Conservation (phyloP, 805 yeast species). For the Wickerhamiella hasegawae region DNA sequence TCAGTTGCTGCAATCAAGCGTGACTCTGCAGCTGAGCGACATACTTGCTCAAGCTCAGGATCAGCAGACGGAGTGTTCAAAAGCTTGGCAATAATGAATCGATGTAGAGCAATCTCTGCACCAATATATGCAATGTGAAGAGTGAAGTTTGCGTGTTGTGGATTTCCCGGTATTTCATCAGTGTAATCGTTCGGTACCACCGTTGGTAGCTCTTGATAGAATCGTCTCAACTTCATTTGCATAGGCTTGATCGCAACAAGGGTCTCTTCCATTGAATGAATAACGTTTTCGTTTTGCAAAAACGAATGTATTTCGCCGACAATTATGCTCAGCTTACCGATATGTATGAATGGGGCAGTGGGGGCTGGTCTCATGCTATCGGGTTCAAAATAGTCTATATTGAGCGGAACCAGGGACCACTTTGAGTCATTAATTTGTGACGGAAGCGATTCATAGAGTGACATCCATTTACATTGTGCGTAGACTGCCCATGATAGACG, state of each 20-base stretch:
- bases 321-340: conserved; percentile 20
- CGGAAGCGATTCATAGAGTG: conserved; percentile 69
- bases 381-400: conserved; percentile 19
- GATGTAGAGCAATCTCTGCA: conserved; percentile 72
- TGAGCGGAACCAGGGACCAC: conserved; percentile 46
- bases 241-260: conserved; percentile 51
- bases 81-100: conserved; percentile 26
- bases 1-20: conserved; percentile 70
- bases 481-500: conserved; percentile 93
- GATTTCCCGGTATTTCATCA: conserved; percentile 12
- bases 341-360: conserved; percentile 24
- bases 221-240: conserved; percentile 21
- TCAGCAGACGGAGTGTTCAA: conserved; percentile 28
- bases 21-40: conserved; percentile 74
- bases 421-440: conserved; percentile 58
- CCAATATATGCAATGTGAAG: conserved; percentile 77
- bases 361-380: conserved; percentile 28
- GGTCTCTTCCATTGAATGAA: conserved; percentile 32
- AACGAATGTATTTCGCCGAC: conserved; percentile 25
- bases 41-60: conserved; percentile 42
- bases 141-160: conserved; percentile 49
- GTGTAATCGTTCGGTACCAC: conserved; percentile 13
- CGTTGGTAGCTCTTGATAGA: conserved; percentile 20
- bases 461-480: conserved; percentile 81
- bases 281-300: conserved; percentile 1